A percentile compares a stretch with the other conserved stretches of the same genome.
Conservation (phyloP, 2,329 filamentous ascomycete species). For the Incumbomyces lentus region DNA sequence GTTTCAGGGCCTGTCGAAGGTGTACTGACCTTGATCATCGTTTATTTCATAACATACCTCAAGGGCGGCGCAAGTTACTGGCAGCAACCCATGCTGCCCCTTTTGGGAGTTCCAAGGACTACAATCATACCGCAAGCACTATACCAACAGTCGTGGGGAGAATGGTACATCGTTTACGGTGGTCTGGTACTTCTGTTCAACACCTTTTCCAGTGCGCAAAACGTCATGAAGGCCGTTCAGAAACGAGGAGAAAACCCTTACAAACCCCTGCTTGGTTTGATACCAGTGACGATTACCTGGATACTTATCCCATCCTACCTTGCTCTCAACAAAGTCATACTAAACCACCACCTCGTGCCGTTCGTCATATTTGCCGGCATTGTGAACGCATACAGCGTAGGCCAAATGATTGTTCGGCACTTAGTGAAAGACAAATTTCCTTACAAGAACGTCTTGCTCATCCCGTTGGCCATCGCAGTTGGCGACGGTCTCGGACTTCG, state of each 20-base stretch:
- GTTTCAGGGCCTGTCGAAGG: slow-evolving; percentile 94
- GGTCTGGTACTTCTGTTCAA: slow-evolving; percentile 72
- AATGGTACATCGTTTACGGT: slow-evolving; percentile 89
- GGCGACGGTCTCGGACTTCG: slow-evolving; percentile 68
- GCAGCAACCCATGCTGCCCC: slow-evolving; percentile 69
- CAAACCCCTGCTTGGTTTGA: slow-evolving; percentile 62
- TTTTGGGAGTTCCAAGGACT: slow-evolving; percentile 56
- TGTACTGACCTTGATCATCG: slow-evolving; percentile 67
- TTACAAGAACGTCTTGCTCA: slow-evolving; percentile 73
- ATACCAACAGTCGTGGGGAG: slow-evolving; percentile 75
- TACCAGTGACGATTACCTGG: slow-evolving; percentile 75
- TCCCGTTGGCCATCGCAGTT: slow-evolving; percentile 69
- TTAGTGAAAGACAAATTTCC: slow-evolving; percentile 81
- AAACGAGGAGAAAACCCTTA: slow-evolving; percentile 58
- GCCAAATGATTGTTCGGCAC: slow-evolving; percentile 91
- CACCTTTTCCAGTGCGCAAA: slow-evolving; percentile 60
- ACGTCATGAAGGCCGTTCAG: slow-evolving; percentile 73
- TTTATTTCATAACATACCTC: slow-evolving; percentile 75
- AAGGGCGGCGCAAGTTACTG: slow-evolving; percentile 87
- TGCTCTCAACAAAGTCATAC: slow-evolving; percentile 71
- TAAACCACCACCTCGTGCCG: slow-evolving; percentile 73
- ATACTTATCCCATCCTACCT: slow-evolving; percentile 66
- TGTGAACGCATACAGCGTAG: slow-evolving; percentile 89
- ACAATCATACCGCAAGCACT: slow-evolving; percentile 57
- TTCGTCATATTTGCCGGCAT: slow-evolving; percentile 83